Base-by-base conservation (phyloP, 805 yeast species). In the Yarrowia sp. region DNA sequence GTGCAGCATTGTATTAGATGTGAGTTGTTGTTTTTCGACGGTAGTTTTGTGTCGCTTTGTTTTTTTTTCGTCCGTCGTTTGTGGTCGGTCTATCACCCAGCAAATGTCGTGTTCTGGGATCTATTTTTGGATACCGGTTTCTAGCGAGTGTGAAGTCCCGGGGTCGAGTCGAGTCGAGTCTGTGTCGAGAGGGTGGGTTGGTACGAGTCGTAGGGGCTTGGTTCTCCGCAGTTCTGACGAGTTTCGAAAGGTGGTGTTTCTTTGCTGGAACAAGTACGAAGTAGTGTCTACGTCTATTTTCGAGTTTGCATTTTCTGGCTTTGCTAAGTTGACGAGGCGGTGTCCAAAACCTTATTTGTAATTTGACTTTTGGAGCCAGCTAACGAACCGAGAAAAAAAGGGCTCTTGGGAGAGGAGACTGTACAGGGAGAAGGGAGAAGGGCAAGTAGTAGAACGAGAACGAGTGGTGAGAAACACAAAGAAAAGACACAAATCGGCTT, bases 1-100 rank as follows among this genome's bases (percentile, higher is more conserved):
- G 36, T 64, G 66, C 56, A 43, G 28, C 65, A 32, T 66, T 65
- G 11, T 46, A 48, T 24, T 28, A 26, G 38, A 17, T 51, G 58
- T 51, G 40, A 32, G 33, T 17, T n/a, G n/a, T n/a, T n/a, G 33
- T 16, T 24, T 22, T 21, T 41, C 35, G 41, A 7, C 11, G 43
- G 16, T 38, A 22, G 43, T 21, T 17, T 10, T 40, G 21, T 40
- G 21, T 5, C n/a, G 46, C 8, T n/a, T 14, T 41, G 21, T 17
- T 28, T 16, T 11, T 21, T 19, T 19, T 21, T 40, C 8, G 4
- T 40, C 12, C 1, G 28, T 41, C n/a, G 35, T 19, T 22, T 22
- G 5, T 33, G 41, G 16, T 33, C 58, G 41, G 30, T 26, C 30
- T 51, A 28, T 22, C 38, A 48, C 38, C 30, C 4, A n/a, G n/a